phyloP scores from a whole-genome alignment of 352 stramenopile genomes.

The Thalassiosira exigua region DNA sequence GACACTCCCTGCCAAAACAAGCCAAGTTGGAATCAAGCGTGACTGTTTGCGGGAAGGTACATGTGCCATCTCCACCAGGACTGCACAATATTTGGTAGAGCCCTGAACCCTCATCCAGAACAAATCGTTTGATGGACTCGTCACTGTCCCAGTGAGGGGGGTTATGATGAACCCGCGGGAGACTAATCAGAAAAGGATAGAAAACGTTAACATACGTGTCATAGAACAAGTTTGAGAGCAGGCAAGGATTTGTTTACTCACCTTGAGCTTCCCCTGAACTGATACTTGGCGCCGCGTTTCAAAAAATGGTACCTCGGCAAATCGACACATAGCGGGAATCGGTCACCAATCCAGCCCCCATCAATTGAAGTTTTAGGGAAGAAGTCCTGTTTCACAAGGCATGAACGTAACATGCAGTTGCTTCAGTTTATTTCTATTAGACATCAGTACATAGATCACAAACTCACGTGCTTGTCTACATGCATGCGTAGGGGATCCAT shows the following conservation, averaged over 20 bases:
- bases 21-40: slow-evolving; percentile 44
- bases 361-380: slow-evolving; percentile 59
- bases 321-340: slow-evolving; percentile 63
- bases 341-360: slow-evolving; percentile 64
- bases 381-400: slow-evolving; percentile 55
- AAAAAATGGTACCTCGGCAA: slow-evolving; percentile 54
- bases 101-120: slow-evolving; percentile 6
- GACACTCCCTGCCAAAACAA: slow-evolving; percentile 53
- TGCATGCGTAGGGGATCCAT: slow-evolving; percentile 69
- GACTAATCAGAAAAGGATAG: too few relatives aligned
- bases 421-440: too few relatives aligned
- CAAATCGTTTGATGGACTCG: slow-evolving; percentile 20
- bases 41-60: slow-evolving; percentile 25
- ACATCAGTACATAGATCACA: too few relatives aligned
- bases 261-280: slow-evolving; percentile 33
- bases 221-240: too few relatives aligned
- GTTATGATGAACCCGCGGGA: not conserved
- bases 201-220: too few relatives aligned
- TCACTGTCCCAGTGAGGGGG: slow-evolving; percentile 10
- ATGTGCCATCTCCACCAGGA: slow-evolving; percentile 22
- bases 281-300: slow-evolving; percentile 63
- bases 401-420: too few relatives aligned
- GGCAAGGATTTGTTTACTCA: too few relatives aligned
- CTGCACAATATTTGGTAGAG: slow-evolving; percentile 45
- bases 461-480: not conserved